phyloP scores from a whole-genome alignment of 495 filamentous ascomycete species.

The Cercophora samala region DNA sequence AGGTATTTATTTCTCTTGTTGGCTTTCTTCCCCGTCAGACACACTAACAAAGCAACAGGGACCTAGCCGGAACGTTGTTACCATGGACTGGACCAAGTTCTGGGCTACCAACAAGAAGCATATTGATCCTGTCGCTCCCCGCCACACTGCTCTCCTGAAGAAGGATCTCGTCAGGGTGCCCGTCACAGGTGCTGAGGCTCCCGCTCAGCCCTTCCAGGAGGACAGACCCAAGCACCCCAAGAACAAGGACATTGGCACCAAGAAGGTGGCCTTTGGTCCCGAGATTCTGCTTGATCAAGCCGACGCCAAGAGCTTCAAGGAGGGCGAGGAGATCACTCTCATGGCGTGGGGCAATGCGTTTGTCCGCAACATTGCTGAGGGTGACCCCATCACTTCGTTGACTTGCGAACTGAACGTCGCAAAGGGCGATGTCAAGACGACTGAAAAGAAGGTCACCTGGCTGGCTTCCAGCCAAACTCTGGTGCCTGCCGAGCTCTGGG shows the following conservation, averaged over 20 bases:
- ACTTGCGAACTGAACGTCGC: slow-evolving; percentile 74
- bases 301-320: slow-evolving; percentile 75
- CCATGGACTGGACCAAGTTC: slow-evolving; percentile 86
- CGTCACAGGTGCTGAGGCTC: slow-evolving; percentile 60
- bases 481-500: slow-evolving; percentile 77
- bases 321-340: slow-evolving; percentile 87
- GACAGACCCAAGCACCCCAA: slow-evolving; percentile 84
- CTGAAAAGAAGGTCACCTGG: slow-evolving; percentile 96
- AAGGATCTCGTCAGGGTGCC: slow-evolving; percentile 64
- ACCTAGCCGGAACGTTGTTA: slow-evolving; percentile 26
- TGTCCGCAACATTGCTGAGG: slow-evolving; percentile 56
- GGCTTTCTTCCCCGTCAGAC: too few species aligned
- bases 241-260: slow-evolving; percentile 76
- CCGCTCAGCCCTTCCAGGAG: slow-evolving; percentile 59
- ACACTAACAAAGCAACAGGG: not conserved
- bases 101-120: slow-evolving; percentile 96
- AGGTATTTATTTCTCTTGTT: slow-evolving; percentile 70
- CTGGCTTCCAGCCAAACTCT: slow-evolving; percentile 70
- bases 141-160: slow-evolving; percentile 75
- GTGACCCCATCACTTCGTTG: slow-evolving; percentile 59
- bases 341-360: slow-evolving; percentile 97
- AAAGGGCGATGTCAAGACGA: slow-evolving; percentile 84
- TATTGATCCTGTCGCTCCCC: slow-evolving; percentile 82
- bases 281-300: slow-evolving; percentile 78
- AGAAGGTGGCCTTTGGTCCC: slow-evolving; percentile 74